Evolutionary conservation across 1,284 basidiomycete genomes (phyloP), one percentile per base, ranked within the genome.

Genomic region (Tetrapyrgos nigripes): DNA sequence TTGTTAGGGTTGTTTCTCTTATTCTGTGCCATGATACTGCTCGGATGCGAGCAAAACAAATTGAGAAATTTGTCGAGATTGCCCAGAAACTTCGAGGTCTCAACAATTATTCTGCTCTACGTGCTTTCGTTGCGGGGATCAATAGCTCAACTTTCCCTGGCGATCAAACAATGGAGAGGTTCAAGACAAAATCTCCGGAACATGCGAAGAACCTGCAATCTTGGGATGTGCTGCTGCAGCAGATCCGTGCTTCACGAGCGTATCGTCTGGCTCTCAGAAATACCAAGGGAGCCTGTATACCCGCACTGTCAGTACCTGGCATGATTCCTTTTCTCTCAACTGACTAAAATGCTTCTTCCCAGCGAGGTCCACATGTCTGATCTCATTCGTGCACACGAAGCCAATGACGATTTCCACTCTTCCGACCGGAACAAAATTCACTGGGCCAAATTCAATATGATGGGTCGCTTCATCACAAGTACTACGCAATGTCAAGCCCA

Each of bases 301-400:
- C 91, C 60, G 91, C 91, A 26, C 73, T 93, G 91, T 93, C 68
- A 70, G 83, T 79, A 23, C n/a, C 31, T 50, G 40, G 69, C 47
- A 51, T 37, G 61, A 19, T 59, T 57, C 3, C n/a, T 29, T 48
- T 57, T 28, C 33, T 60, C 53, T 53, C 27, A 13, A 31, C 44
- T 54, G 59, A 58, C 13, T 60, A 33, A 17, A 60, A 24, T 43
- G 17, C 28, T 33, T 21, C 28, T 57, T 49, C 58, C 21, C 67
- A 93, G 91, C 72, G 92, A 93, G 70, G 88, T 93, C n/a, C 92
- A 93, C 61, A 84, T 91, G 67, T 89, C 87, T 29, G 91, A 93
- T 71, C 79, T 93, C 45, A 88, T 91, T 52, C 85, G 86, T 61
- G 86, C 91, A 8, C 85, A 93, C 60, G 90, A 91, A 74, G 89